These are phyloP conservation scores for Candida yuanshanica DNA, from an alignment of 805 yeast genomes.

Conservation along the genomic window DNA sequence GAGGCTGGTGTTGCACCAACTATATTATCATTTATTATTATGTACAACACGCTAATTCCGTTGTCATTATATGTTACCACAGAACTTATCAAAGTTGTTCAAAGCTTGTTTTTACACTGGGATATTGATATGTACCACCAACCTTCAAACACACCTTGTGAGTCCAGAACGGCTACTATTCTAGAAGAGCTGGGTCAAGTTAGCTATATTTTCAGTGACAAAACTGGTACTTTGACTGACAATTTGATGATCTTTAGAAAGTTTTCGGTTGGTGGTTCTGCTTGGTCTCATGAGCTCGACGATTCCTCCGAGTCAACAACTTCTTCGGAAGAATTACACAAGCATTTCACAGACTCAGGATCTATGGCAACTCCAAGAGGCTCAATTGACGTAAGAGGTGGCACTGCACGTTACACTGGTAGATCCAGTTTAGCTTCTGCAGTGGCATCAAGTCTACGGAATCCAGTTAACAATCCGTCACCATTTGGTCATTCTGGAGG, in stretches of 20 bases:
- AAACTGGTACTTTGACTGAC: slow-evolving; percentile 96
- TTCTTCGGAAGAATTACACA: neutral
- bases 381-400: slow-evolving; percentile 35
- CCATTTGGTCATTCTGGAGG: neutral
- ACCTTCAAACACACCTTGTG: slow-evolving; percentile 84
- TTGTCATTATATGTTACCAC: slow-evolving; percentile 90
- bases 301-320: neutral
- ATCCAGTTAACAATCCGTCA: neutral
- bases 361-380: slow-evolving; percentile 24
- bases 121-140: slow-evolving; percentile 93
- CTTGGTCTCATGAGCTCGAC: slow-evolving; percentile 82
- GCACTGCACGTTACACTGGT: slow-evolving; percentile 39
- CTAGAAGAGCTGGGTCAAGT: slow-evolving; percentile 97
- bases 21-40: slow-evolving; percentile 91
- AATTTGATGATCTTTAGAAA: slow-evolving; percentile 90
- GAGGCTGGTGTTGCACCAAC: slow-evolving; percentile 87
- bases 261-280: slow-evolving; percentile 78
- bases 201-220: slow-evolving; percentile 89
- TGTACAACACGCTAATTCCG: slow-evolving; percentile 96
- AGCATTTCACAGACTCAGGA: no score
- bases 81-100: slow-evolving; percentile 91
- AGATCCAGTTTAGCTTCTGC: slow-evolving; percentile 55
- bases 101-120: slow-evolving; percentile 72
- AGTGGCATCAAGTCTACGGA: slow-evolving; percentile 13
- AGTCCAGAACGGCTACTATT: slow-evolving; percentile 91